Evolutionary conservation across 495 filamentous ascomycete genomes (phyloP).

Genomic region (Zalerion maritima): DNA sequence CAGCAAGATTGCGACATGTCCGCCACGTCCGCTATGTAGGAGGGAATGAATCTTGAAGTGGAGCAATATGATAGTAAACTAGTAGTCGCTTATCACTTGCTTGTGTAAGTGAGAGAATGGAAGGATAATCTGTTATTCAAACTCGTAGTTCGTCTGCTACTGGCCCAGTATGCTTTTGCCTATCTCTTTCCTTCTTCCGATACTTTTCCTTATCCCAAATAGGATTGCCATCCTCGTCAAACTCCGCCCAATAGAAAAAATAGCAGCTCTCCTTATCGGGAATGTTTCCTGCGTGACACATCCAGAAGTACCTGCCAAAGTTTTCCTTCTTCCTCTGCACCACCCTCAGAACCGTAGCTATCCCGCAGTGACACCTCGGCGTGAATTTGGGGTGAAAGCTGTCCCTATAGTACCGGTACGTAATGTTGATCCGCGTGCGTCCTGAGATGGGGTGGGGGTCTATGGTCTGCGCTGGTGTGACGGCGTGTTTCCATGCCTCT

Average conservation of each 20-base stretch:
- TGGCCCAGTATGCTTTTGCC: too few relatives aligned
- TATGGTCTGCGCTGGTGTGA: conserved; percentile 56
- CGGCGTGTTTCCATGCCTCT: conserved; percentile 67
- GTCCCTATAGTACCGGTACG: conserved; percentile 74
- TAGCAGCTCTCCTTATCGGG: conserved; percentile 63
- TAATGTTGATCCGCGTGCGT: conserved; percentile 76
- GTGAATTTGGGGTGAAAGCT: conserved; percentile 58
- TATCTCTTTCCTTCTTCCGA: too few relatives aligned
- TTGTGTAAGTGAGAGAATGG: too few relatives aligned
- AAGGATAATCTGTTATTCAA: too few relatives aligned
- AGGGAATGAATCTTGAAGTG: too few relatives aligned
- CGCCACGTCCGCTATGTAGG: not conserved
- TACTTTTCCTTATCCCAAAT: conserved; percentile 35
- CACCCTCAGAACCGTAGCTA: conserved; percentile 61
- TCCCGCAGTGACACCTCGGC: conserved; percentile 48
- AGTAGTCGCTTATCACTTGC: too few relatives aligned
- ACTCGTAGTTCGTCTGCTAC: too few relatives aligned
- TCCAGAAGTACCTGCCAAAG: conserved; percentile 80
- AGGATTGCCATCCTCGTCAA: conserved; percentile 76
- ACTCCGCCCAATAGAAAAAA: conserved; percentile 82
- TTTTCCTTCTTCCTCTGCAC: conserved; percentile 63
- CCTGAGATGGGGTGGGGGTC: conserved; percentile 71
- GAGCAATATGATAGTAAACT: too few relatives aligned
- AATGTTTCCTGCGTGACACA: conserved; percentile 66
- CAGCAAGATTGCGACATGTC: too few relatives aligned